Evolutionary conservation across 345 rosid species (phyloP).

Genomic region (Populus davidiana): DNA sequence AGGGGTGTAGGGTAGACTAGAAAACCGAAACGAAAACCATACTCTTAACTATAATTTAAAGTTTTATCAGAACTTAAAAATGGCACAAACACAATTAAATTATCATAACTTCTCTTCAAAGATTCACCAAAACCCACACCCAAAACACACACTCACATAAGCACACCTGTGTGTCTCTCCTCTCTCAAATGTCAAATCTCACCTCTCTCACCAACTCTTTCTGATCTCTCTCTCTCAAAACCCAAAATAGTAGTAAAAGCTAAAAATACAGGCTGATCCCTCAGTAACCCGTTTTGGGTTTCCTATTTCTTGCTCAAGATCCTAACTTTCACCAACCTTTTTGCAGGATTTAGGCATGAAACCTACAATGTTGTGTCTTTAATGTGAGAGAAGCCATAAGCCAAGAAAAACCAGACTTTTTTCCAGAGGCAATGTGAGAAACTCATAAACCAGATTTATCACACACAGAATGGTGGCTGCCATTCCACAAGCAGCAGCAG

Average conservation of each 20-base stretch:
- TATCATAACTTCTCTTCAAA: conserved; percentile 23
- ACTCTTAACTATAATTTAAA: not conserved
- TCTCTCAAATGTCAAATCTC: conserved; percentile 26
- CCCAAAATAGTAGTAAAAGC: conserved; percentile 3
- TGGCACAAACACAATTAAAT: conserved; percentile 2
- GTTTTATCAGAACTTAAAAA: not conserved
- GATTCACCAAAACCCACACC: conserved; percentile 40
- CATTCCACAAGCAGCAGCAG: conserved; percentile 37
- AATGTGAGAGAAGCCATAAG: conserved; percentile 9
- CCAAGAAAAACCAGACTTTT: conserved; percentile 15
- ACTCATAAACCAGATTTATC: conserved; percentile 9
- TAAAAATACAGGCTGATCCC: conserved; percentile 24
- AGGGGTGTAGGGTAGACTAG: not conserved
- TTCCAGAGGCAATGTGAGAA: conserved; percentile 51
- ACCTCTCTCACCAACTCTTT: conserved; percentile 20
- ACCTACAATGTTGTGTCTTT: conserved; percentile 1
- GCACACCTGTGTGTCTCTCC: conserved; percentile 31
- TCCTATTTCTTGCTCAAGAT: conserved; percentile 15
- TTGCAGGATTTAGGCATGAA: conserved; percentile 14
- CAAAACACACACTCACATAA: not conserved
- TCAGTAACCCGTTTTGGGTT: conserved; percentile 6
- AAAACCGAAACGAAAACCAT: conserved; percentile 1
- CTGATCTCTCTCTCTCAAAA: conserved; percentile 1
- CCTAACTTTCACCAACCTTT: not conserved
- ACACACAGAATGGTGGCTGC: conserved; percentile 66